phyloP scores from a whole-genome alignment of 1,139 yeast genomes.

The Candida sp. region DNA sequence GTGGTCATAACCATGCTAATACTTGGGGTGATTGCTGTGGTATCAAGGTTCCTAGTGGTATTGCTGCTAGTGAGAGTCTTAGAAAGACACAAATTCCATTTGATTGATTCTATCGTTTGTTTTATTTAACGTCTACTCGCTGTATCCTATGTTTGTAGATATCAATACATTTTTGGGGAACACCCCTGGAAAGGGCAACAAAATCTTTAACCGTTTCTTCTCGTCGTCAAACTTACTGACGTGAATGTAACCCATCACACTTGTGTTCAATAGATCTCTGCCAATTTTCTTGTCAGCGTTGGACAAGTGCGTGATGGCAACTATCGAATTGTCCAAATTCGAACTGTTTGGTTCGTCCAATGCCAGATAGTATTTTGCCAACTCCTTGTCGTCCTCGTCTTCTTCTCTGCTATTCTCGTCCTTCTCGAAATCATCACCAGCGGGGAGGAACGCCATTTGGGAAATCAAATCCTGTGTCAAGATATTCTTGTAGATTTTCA shows the following conservation, averaged over 20 bases:
- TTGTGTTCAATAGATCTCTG: conserved; percentile 56
- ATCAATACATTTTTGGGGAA: conserved; percentile 57
- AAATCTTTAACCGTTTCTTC: conserved; percentile 69
- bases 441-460: conserved; percentile 47
- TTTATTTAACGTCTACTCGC: conserved; percentile 21
- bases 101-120: conserved; percentile 45
- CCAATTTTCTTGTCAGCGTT: conserved; percentile 38
- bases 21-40: conserved; percentile 99
- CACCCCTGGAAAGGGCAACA: conserved; percentile 88
- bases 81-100: conserved; percentile 58
- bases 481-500: conserved; percentile 42
- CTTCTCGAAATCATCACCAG: conserved; percentile 47
- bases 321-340: conserved; percentile 68
- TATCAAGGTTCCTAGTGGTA: conserved; percentile 92
- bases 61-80: conserved; percentile 78
- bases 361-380: conserved; percentile 37
- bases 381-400: conserved; percentile 28
- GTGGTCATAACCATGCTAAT: conserved; percentile 37
- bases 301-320: conserved; percentile 75
- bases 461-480: conserved; percentile 40
- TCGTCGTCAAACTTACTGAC: conserved; percentile 62
- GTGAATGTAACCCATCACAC: conserved; percentile 69
- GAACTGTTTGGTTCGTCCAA: conserved; percentile 55
- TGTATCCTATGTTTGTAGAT: conserved; percentile 35
- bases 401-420: conserved; percentile 27